phyloP scores from a whole-genome alignment of 139 green algal genomes.

The Trebouxia sp. region DNA sequence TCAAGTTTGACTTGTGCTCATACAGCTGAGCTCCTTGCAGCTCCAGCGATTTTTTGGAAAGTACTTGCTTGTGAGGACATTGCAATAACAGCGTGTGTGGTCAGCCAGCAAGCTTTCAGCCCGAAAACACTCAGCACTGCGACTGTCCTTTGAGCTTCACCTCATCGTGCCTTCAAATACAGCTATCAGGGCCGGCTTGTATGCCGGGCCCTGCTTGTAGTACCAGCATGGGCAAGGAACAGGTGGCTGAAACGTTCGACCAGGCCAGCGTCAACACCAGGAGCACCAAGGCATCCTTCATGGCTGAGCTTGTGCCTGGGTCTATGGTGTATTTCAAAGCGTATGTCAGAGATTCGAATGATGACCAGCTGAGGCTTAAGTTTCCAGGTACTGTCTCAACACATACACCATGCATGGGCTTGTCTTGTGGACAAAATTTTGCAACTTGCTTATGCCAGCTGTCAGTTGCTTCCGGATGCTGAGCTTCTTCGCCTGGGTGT shows the following conservation, averaged over 20 bases:
- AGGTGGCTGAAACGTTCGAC: background rate
- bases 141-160: conserved; percentile 1
- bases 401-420: background rate
- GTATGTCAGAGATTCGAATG: background rate
- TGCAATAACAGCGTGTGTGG: too few relatives aligned
- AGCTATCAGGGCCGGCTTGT: background rate
- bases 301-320: background rate
- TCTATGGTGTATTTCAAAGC: background rate
- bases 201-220: conserved; percentile 7
- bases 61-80: too few relatives aligned
- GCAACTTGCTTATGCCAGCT: background rate
- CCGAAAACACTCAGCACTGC: too few relatives aligned
- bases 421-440: background rate
- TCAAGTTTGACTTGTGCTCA: too few relatives aligned
- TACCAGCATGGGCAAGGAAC: background rate
- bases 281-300: background rate
- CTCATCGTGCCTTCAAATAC: background rate
- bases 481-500: background rate
- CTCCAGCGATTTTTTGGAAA: too few relatives aligned
- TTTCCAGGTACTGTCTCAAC: background rate
- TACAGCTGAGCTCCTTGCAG: too few relatives aligned
- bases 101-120: too few relatives aligned
- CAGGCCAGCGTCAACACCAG: background rate
- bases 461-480: background rate
- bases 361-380: background rate